Evolutionary conservation across 2,329 filamentous ascomycete genomes (phyloP), one percentile per base, ranked within the genome.

Genomic region (Aspergillus sp.): DNA sequence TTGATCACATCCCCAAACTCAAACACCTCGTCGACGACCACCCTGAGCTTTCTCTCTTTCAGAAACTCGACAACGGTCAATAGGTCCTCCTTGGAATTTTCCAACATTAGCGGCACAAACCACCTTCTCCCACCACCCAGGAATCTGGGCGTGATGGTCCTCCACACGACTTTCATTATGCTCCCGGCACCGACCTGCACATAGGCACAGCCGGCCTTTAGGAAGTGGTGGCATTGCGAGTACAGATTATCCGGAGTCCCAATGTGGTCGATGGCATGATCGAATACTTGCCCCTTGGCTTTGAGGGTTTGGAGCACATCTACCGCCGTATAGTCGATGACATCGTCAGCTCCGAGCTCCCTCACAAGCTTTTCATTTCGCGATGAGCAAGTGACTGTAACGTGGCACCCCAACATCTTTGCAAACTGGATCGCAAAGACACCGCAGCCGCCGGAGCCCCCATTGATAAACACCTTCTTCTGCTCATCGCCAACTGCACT

Each of bases 391-490:
- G 81, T 82, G 2, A 81, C 80, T 2, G 83, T 85, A 34, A 91
- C 87, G 63, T 83, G 77, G 66, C 84, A 87, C 0, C 87, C 87
- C 3, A 86, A 69, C 0, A 78, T 77, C 71, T 89, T 89, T 8
- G 87, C 87, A 49, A 90, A 82, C 69, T 90, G 88, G 57, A 90
- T 85, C 0, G 80, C 83, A 60, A 82, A 88, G 0, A 82, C 81
- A 0, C 88, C 88, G 0, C 81, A 83, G 0, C 88, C 88, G 9
- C 88, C 88, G 6, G 82, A 85, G 0, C 87, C 87, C 13, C 87
- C 87, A 65, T 90, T 89, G 72, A 90, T 83, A 68, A 90, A 86
- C 7, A 90, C 79, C 66, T 81, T 83, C 55, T 84, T 80, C n/a
- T 85, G 85, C 4, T 73, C 63, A 23, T n/a, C 51, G 0, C 38